A percentile compares a stretch with the other conserved stretches of the same genome.
These are phyloP conservation scores for Podila verticillata DNA, from an alignment of 192 early-diverging fungal species.

Conservation along the genomic window DNA sequence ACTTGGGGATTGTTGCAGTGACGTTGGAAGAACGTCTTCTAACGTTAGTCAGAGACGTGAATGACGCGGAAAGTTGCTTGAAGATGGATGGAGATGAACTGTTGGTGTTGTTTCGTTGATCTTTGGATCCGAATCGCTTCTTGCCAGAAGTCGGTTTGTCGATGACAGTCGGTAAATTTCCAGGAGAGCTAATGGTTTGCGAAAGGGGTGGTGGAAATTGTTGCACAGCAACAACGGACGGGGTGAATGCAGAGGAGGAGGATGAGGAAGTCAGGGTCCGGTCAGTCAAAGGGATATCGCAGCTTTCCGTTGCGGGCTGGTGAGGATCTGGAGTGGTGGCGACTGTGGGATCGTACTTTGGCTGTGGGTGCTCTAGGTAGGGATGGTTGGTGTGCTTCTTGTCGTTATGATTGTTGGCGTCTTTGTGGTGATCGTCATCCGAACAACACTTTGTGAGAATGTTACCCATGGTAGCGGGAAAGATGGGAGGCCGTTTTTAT, in stretches of 20 bases:
- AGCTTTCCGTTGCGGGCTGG: not conserved
- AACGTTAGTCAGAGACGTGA: conserved; percentile 5
- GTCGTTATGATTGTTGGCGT: not conserved
- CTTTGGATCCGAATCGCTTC: too few species aligned
- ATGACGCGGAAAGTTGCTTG: conserved; percentile 10
- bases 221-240: not conserved
- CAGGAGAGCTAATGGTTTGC: too few species aligned
- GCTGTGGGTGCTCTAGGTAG: too few species aligned
- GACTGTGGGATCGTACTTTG: not conserved
- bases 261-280: not conserved
- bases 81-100: not conserved
- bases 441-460: conserved; percentile 25
- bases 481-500: conserved; percentile 3
- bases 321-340: not conserved
- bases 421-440: conserved; percentile 9
- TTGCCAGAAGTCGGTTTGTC: too few species aligned
- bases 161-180: too few species aligned
- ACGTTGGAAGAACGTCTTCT: not conserved
- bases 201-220: not conserved
- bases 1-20: not conserved
- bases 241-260: not conserved
- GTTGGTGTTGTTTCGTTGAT: too few species aligned
- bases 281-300: not conserved
- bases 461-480: conserved; percentile 20
- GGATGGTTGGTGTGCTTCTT: not conserved